Evolutionary conservation across 257 asterid species (phyloP).

Genomic region (Rhazya stricta): DNA sequence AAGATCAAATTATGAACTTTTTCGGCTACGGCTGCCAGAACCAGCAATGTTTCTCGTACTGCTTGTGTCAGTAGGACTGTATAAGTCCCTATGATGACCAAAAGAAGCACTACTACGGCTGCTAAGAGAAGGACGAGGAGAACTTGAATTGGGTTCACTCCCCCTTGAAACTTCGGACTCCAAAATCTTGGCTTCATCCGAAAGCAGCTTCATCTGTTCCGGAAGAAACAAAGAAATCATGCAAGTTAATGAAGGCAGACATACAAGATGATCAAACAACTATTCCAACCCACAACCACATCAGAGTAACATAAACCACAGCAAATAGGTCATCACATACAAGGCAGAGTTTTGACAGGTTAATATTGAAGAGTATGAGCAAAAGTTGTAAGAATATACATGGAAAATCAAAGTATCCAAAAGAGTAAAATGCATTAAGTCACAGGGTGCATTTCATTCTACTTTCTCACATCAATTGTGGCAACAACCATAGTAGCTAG

Average conservation of each 20-base stretch:
- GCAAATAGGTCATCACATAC: neutral
- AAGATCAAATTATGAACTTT: constrained; percentile 28
- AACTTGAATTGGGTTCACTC: constrained; percentile 34
- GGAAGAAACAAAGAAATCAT: constrained; percentile 10
- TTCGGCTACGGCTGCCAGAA: constrained; percentile 49
- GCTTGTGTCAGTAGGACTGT: constrained; percentile 37
- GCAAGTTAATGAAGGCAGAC: neutral
- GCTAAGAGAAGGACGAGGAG: constrained; percentile 64
- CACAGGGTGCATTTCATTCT: neutral
- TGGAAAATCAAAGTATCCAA: neutral
- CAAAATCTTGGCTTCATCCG: constrained; percentile 66
- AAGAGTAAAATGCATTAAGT: neutral
- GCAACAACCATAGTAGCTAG: neutral
- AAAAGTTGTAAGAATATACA: neutral
- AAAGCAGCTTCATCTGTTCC: constrained; percentile 64
- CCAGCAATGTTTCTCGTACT: constrained; percentile 27
- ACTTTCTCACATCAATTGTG: neutral
- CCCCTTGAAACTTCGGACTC: constrained; percentile 47
- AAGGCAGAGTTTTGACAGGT: neutral
- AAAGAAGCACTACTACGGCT: constrained; percentile 40
- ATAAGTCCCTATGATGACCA: constrained; percentile 62
- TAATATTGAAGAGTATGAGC: neutral
- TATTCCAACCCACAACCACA: neutral
- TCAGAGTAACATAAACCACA: neutral
- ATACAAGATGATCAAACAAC: neutral